A percentile compares a stretch with the other conserved stretches of the same genome.
phyloP scores from a whole-genome alignment of 1,284 basidiomycete genomes.

The Neolentinus lepideus region DNA sequence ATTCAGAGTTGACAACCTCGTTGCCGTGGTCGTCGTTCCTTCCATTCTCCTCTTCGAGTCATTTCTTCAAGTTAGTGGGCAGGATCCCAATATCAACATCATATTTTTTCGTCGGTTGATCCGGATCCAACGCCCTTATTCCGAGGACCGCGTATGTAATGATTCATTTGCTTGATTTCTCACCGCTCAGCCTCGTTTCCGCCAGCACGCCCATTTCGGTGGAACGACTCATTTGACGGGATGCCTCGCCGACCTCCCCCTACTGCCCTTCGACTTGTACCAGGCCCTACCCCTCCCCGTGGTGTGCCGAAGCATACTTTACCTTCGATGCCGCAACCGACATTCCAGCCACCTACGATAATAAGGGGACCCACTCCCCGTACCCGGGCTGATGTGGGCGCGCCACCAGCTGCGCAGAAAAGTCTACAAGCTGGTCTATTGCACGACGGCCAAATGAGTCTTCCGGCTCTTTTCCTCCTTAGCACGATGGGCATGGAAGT shows the following conservation, averaged over 20 bases:
- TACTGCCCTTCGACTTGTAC: slow-evolving; percentile 44
- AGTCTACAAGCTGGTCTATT: background rate
- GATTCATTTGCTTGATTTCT: background rate
- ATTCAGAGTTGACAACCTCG: background rate
- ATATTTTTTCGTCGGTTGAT: background rate
- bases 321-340: slow-evolving; percentile 47
- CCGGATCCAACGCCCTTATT: background rate
- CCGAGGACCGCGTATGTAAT: background rate
- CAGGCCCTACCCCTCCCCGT: slow-evolving; percentile 49
- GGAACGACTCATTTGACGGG: background rate
- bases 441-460: background rate
- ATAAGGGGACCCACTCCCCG: slow-evolving; percentile 19
- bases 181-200: background rate
- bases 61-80: background rate
- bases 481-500: background rate
- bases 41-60: background rate
- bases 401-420: slow-evolving; percentile 7
- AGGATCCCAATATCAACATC: background rate
- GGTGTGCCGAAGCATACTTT: slow-evolving; percentile 47
- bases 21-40: background rate
- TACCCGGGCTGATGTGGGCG: slow-evolving; percentile 3
- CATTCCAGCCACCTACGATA: slow-evolving; percentile 31
- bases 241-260: slow-evolving; percentile 61
- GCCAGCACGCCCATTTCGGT: background rate
- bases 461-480: background rate